Conservation (phyloP, 179 eudicot genomes). For the Beta lomatogona region DNA sequence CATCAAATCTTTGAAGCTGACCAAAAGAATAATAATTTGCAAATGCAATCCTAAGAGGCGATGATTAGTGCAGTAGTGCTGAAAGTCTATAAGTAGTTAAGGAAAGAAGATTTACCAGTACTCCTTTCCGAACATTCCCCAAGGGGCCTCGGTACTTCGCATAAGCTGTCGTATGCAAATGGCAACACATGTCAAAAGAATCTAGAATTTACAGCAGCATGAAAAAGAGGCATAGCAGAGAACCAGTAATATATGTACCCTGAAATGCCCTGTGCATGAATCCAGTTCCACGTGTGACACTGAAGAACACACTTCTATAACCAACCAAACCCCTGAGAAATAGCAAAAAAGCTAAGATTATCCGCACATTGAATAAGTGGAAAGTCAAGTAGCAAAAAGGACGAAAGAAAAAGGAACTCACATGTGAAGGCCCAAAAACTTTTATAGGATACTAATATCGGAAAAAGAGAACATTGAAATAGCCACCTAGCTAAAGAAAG, state of each 20-base stretch:
- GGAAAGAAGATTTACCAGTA: conserved; percentile 55
- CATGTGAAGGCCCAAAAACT: background rate
- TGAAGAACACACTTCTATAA: conserved; percentile 95
- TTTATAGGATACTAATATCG: background rate
- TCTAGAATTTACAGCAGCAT: background rate
- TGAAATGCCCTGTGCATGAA: conserved; percentile 98
- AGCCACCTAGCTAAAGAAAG: background rate
- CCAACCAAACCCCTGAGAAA: conserved; percentile 96
- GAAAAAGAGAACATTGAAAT: background rate
- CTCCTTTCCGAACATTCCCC: conserved; percentile 98
- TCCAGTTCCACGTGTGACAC: conserved; percentile 96
- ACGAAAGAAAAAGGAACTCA: background rate
- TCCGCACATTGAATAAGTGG: background rate
- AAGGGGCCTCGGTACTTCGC: conserved; percentile 85
- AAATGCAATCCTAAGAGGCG: background rate
- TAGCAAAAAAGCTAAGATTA: background rate
- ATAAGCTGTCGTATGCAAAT: conserved; percentile 59
- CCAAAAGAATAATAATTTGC: background rate
- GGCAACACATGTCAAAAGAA: background rate
- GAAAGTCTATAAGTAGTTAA: conserved; percentile 4
- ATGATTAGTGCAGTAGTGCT: background rate
- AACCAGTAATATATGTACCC: conserved; percentile 43
- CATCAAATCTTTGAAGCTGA: background rate
- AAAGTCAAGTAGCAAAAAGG: background rate
- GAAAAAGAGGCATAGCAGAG: conserved; percentile 3